Evolutionary conservation across 345 rosid genomes (phyloP), one percentile per base, ranked within the genome.

Genomic region (Kandelia obovata): DNA sequence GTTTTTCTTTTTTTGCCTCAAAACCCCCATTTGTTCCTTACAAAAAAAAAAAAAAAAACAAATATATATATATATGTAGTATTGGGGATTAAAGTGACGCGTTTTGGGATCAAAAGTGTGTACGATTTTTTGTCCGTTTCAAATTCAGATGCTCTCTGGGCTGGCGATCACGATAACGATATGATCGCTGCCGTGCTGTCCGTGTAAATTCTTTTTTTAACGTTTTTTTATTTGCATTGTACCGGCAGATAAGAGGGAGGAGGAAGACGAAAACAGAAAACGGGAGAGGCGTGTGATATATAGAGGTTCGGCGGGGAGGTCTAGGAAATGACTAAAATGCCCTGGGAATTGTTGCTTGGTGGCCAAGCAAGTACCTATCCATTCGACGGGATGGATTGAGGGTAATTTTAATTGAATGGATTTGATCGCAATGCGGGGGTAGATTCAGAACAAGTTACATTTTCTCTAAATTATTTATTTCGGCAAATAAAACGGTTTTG

Each of bases 301-400:
- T 5, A 32, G 35, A 32, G 32, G 32, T 31, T 31, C 3, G 28
- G 25, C 5, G 49, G 27, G 53, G 6, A 58, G 9, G 2, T 2
- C 1, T 2, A 0, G 19, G 2, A 21, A 81, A 83, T 75, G 81
- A 73, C 88, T 4, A 4, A 0, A 46, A 2, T 73, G 0, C 10
- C 80, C 86, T 72, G 58, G 0, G 1, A 0, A 8, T 56, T n/a
- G 19, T 58, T 64, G 21, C 69, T 61, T 61, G 1, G 9, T 46
- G 57, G n/a, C 67, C 79, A 66, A 53, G 75, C 53, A 66, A 65
- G 53, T 37, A 1, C 9, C 37, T 1, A 1, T 6, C 37, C 9
- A 34, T 34, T 34, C 8, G 9, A 7, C 37, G 37, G 37, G 1
- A 34, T 7, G 37, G 9, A 34, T 1, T 0, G 8, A 0, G 37